Conservation (phyloP, 2,329 filamentous ascomycete genomes). For the Pyricularia sp. region DNA sequence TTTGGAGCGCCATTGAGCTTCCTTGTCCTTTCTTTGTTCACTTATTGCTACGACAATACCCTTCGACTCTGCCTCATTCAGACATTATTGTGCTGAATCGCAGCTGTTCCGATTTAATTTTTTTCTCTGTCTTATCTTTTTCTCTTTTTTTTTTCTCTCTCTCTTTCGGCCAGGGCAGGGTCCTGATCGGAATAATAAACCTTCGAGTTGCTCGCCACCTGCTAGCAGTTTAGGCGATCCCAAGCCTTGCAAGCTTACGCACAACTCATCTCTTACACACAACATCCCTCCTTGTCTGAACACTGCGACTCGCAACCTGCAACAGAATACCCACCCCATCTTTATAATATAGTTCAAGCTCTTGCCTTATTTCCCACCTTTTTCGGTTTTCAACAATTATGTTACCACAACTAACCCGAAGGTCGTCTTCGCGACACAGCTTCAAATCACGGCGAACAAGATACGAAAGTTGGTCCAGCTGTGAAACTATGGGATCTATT, state of each 20-base stretch:
- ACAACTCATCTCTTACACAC: neutral
- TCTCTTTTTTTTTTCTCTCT: neutral
- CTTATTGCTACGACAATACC: neutral
- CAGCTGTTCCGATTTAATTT: neutral
- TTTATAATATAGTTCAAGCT: neutral
- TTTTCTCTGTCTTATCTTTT: neutral
- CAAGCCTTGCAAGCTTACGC: neutral
- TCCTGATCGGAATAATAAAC: neutral
- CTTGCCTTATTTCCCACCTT: neutral
- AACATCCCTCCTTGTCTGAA: neutral
- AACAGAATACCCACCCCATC: neutral
- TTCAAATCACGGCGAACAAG: conserved; percentile 12
- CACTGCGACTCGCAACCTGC: neutral
- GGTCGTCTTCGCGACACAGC: neutral
- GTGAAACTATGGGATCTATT: conserved; percentile 6
- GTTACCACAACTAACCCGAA: conserved; percentile 1
- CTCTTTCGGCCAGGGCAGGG: neutral
- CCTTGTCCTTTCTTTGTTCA: neutral
- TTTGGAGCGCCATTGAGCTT: neutral
- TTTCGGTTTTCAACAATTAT: neutral
- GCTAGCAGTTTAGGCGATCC: neutral
- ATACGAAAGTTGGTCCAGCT: conserved; percentile 13
- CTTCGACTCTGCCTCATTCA: neutral
- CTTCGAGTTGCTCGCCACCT: neutral
- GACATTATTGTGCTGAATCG: neutral